Conservation (phyloP, 495 filamentous ascomycete genomes). For the Venustampulla echinocandica region DNA sequence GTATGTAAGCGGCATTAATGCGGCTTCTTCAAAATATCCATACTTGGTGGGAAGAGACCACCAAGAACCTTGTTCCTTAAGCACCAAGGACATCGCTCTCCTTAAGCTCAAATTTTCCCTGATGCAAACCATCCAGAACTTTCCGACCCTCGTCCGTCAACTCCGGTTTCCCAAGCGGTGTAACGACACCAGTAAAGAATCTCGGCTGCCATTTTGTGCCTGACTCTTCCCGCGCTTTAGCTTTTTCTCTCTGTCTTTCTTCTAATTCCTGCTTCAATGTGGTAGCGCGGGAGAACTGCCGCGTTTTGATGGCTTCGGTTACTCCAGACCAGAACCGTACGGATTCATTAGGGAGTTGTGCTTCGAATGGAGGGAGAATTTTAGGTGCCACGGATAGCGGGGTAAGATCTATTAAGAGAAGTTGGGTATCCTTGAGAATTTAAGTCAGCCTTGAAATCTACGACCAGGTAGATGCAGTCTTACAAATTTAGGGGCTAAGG, state of each 20-base stretch:
- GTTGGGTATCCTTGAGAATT: slow-evolving; percentile 51
- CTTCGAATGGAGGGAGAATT: slow-evolving; percentile 59
- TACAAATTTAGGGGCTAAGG: slow-evolving; percentile 45
- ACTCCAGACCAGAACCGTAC: slow-evolving; percentile 81
- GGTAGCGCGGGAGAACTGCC: slow-evolving; percentile 78
- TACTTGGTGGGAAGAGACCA: no score
- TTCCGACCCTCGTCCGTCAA: slow-evolving; percentile 68
- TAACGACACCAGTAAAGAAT: slow-evolving; percentile 73
- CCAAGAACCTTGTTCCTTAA: no score
- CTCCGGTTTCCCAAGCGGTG: slow-evolving; percentile 66
- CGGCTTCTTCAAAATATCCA: no score
- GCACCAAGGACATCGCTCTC: slow-evolving; percentile 35
- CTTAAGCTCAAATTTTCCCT: slow-evolving; percentile 46
- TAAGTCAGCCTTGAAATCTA: slow-evolving; percentile 11
- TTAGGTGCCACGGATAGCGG: slow-evolving; percentile 73
- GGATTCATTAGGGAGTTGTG: slow-evolving; percentile 84
- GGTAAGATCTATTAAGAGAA: slow-evolving; percentile 72
- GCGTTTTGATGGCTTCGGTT: slow-evolving; percentile 75
- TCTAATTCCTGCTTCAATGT: slow-evolving; percentile 84
- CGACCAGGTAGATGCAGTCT: slow-evolving; percentile 17
- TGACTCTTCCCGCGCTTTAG: slow-evolving; percentile 61
- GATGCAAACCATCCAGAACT: slow-evolving; percentile 60
- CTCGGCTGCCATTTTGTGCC: slow-evolving; percentile 71
- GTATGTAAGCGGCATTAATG: no score
- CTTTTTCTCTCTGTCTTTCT: slow-evolving; percentile 77